Evolutionary conservation across 2,329 filamentous ascomycete genomes (phyloP).

Genomic region (Rhynchosporium secalis): DNA sequence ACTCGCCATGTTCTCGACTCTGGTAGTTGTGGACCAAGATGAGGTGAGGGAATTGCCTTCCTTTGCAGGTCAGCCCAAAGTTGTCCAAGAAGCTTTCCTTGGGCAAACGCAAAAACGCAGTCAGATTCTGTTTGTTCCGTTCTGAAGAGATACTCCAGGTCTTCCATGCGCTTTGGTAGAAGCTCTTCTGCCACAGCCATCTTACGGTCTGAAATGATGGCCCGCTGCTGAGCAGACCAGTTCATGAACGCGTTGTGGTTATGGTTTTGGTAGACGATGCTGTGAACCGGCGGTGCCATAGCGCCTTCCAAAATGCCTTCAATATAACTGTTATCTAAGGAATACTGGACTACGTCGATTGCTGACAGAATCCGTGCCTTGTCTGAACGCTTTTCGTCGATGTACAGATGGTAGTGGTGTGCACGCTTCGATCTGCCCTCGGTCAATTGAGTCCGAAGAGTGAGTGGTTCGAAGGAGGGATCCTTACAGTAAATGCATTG

Average conservation of each 20-base stretch:
- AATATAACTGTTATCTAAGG: not conserved
- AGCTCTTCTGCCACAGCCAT: not conserved
- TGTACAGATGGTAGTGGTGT: not conserved
- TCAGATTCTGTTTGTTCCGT: not conserved
- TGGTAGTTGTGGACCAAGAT: not conserved
- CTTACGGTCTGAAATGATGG: not conserved
- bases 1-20: no score
- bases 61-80: not conserved
- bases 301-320: not conserved
- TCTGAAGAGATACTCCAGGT: not conserved
- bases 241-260: no score
- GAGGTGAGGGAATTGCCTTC: not conserved
- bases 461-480: not conserved
- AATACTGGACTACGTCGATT: not conserved
- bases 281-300: not conserved
- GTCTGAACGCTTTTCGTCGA: not conserved
- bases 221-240: no score
- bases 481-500: not conserved
- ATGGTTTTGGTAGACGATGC: not conserved
- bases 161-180: not conserved
- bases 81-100: not conserved
- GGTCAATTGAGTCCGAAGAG: not conserved
- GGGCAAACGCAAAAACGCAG: not conserved
- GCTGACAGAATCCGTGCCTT: not conserved
- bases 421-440: no score